Evolutionary conservation across 768 basidiomycete genomes (phyloP).

Genomic region (Boletus pseudopeckii): DNA sequence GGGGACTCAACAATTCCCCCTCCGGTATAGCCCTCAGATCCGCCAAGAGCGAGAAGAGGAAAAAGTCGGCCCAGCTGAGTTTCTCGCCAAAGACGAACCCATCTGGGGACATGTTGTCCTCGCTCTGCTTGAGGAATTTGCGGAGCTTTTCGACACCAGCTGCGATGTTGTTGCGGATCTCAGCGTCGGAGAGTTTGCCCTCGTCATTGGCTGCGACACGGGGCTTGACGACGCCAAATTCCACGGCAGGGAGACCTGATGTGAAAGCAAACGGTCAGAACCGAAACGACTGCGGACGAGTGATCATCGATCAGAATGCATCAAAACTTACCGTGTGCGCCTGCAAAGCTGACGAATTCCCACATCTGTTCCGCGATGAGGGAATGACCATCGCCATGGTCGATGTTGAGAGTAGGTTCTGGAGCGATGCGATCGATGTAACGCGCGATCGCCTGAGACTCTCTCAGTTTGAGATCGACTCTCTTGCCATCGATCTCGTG

Average conservation of each 20-base stretch:
- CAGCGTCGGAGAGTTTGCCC: constrained; percentile 19
- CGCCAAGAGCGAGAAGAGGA: constrained; percentile 31
- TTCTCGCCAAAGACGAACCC: constrained; percentile 30
- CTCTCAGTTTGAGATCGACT: constrained; percentile 26
- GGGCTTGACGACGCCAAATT: constrained; percentile 32
- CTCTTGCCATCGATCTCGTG: constrained; percentile 22
- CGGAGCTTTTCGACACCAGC: constrained; percentile 17
- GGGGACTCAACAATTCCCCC: constrained; percentile 21
- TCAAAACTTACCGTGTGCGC: constrained; percentile 21
- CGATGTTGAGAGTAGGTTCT: constrained; percentile 24
- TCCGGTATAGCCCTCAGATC: constrained; percentile 29
- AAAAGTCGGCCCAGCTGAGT: constrained; percentile 33
- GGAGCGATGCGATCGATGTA: constrained; percentile 31
- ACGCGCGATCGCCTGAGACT: constrained; percentile 28
- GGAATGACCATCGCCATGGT: constrained; percentile 17
- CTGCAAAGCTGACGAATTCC: constrained; percentile 30
- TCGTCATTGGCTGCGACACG: constrained; percentile 27
- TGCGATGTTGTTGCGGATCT: constrained; percentile 18
- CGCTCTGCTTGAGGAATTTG: constrained; percentile 14
- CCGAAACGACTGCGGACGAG: too few species aligned
- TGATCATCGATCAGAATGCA: not conserved
- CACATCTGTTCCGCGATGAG: constrained; percentile 31
- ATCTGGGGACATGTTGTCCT: constrained; percentile 23
- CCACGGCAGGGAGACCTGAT: constrained; percentile 29
- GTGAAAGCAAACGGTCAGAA: not conserved